Percentiles rank a stretch among this genome's conserved stretches.
These are phyloP conservation scores for Colletotrichum somersetense DNA, from an alignment of 2,329 filamentous ascomycete genomes.

Conservation along the genomic window DNA sequence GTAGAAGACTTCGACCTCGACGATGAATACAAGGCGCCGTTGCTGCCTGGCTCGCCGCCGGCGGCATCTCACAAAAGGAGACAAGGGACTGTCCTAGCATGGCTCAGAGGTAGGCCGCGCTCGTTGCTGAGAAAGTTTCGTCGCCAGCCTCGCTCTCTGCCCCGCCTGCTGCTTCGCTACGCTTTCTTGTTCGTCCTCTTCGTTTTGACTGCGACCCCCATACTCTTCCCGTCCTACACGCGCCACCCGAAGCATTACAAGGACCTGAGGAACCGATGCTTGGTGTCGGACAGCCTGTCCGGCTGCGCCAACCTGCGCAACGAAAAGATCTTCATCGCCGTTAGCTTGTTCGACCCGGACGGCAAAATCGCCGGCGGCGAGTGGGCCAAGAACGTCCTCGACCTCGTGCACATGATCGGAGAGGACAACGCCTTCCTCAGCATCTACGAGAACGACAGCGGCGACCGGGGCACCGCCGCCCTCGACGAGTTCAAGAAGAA, in stretches of 20 bases:
- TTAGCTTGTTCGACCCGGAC: constrained; percentile 75
- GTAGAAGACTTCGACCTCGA: constrained; percentile 31
- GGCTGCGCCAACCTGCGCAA: constrained; percentile 58
- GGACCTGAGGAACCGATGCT: constrained; percentile 49
- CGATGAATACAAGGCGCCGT: constrained; percentile 29
- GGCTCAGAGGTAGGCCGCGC: constrained; percentile 33
- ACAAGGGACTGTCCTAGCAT: constrained; percentile 19
- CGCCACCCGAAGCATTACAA: constrained; percentile 55
- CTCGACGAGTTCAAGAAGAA: constrained; percentile 64
- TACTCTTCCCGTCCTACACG: constrained; percentile 60
- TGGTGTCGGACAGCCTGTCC: constrained; percentile 44
- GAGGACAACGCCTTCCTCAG: constrained; percentile 77
- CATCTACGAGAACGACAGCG: constrained; percentile 80
- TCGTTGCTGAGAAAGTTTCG: constrained; percentile 33
- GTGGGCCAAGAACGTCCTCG: constrained; percentile 73
- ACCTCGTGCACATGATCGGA: constrained; percentile 75
- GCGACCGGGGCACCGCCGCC: constrained; percentile 65
- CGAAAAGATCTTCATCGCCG: constrained; percentile 80
- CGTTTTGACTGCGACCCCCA: constrained; percentile 50
- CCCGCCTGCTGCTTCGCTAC: constrained; percentile 44
- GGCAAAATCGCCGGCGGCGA: constrained; percentile 71
- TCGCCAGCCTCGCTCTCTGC: constrained; percentile 37
- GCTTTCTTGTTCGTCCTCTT: constrained; percentile 47
- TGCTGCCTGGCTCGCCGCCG: constrained; percentile 22
- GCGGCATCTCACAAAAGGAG: background rate